phyloP scores from a whole-genome alignment of 192 early-diverging fungal species.

The Coemansia sp. region DNA sequence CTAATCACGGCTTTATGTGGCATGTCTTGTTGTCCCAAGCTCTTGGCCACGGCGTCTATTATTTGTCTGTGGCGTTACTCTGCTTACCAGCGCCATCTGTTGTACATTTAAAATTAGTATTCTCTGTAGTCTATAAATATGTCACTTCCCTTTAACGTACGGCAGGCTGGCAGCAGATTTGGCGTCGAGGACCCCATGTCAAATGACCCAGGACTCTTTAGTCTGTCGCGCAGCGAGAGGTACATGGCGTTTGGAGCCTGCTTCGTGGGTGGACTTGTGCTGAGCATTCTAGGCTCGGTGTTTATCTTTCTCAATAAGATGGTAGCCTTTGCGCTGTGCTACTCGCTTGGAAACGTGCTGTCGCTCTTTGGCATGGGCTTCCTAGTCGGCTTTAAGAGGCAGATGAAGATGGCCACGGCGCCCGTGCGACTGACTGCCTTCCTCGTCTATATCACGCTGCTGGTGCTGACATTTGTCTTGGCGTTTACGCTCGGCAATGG shows the following conservation, averaged over 20 bases:
- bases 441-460: slow-evolving; percentile 64
- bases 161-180: slow-evolving; percentile 19
- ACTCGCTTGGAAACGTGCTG: slow-evolving; percentile 86
- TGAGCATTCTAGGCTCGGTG: slow-evolving; percentile 71
- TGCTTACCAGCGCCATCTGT: neutral
- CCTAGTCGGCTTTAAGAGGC: slow-evolving; percentile 80
- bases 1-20: neutral
- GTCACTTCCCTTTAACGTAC: slow-evolving; percentile 49
- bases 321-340: slow-evolving; percentile 83
- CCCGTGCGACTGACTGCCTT: slow-evolving; percentile 76
- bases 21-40: neutral
- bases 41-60: neutral
- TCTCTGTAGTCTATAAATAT: slow-evolving; percentile 9
- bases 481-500: slow-evolving; percentile 66
- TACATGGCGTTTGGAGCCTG: slow-evolving; percentile 55
- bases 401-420: slow-evolving; percentile 82
- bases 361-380: slow-evolving; percentile 87
- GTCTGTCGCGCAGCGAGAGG: slow-evolving; percentile 48
- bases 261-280: slow-evolving; percentile 76
- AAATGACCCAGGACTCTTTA: slow-evolving; percentile 46
- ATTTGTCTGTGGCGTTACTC: neutral
- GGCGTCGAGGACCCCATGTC: slow-evolving; percentile 45
- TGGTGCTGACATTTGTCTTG: slow-evolving; percentile 71
- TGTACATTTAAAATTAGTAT: neutral
- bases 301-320: slow-evolving; percentile 59